These are phyloP conservation scores for Nannochloropsis gaditana DNA, from an alignment of 108 stramenopile species.

Conservation along the genomic window DNA sequence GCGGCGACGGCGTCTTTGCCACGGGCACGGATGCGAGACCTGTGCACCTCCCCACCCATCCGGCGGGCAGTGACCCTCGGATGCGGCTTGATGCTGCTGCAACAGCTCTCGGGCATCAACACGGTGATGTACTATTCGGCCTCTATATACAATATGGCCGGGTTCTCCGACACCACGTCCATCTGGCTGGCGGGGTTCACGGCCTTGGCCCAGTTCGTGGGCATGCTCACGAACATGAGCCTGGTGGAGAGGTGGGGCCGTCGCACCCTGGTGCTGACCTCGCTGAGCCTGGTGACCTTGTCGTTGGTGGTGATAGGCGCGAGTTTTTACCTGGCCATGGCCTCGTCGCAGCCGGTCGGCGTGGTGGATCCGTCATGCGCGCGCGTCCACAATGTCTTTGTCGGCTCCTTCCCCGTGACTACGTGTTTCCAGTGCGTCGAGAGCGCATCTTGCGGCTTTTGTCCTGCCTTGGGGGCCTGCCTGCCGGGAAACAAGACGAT, in stretches of 20 bases:
- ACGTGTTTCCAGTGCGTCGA: slow-evolving; percentile 63
- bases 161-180: slow-evolving; percentile 57
- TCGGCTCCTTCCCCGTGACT: slow-evolving; percentile 58
- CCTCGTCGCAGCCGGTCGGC: slow-evolving; percentile 11
- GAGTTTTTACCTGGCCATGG: slow-evolving; percentile 61
- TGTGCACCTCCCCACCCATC: slow-evolving; percentile 41
- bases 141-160: slow-evolving; percentile 58
- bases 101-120: slow-evolving; percentile 80
- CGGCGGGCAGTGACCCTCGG: slow-evolving; percentile 64
- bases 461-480: slow-evolving; percentile 47
- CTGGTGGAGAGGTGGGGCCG: slow-evolving; percentile 68
- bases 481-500: slow-evolving; percentile 43
- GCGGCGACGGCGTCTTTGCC: slow-evolving; percentile 27
- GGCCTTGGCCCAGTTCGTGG: slow-evolving; percentile 68
- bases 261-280: slow-evolving; percentile 59
- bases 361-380: slow-evolving; percentile 44
- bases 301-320: slow-evolving; percentile 60
- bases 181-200: slow-evolving; percentile 63
- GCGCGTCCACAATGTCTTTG: slow-evolving; percentile 46
- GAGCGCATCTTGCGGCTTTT: slow-evolving; percentile 63
- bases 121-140: slow-evolving; percentile 69
- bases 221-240: slow-evolving; percentile 61
- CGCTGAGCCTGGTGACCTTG: slow-evolving; percentile 40
- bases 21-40: slow-evolving; percentile 20
- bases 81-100: slow-evolving; percentile 72